A percentile compares a stretch with the other conserved stretches of the same genome.
phyloP scores from a whole-genome alignment of 257 asterid genomes.

The Ocimum tenuiflorum region DNA sequence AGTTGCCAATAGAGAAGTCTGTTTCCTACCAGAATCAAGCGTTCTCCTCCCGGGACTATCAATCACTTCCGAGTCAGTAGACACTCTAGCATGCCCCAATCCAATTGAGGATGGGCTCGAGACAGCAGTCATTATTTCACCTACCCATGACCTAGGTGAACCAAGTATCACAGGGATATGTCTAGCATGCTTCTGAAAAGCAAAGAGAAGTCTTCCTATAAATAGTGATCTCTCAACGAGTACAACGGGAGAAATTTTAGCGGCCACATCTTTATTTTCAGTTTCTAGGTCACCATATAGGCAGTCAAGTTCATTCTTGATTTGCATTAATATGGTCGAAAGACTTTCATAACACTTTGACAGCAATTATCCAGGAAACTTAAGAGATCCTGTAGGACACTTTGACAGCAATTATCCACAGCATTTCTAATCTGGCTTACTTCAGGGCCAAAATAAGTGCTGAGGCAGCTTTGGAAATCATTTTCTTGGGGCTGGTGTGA shows the following conservation, averaged over 20 bases:
- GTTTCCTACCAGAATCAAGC: conserved; percentile 65
- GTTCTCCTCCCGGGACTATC: conserved; percentile 58
- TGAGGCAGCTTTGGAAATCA: conserved; percentile 67
- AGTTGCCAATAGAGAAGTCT: conserved; percentile 46
- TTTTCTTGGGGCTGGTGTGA: conserved; percentile 57
- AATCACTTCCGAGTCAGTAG: conserved; percentile 37
- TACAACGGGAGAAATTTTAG: conserved; percentile 47
- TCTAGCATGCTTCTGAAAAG: conserved; percentile 86
- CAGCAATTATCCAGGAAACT: conserved; percentile 85
- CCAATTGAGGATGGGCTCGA: conserved; percentile 33
- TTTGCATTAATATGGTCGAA: conserved; percentile 53
- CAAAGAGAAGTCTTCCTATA: conserved; percentile 86
- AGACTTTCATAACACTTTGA: conserved; percentile 72
- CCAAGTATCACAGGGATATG: conserved; percentile 91
- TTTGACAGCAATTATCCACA: conserved; percentile 72
- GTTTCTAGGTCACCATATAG: conserved; percentile 47
- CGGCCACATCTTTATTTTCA: conserved; percentile 33
- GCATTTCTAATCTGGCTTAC: conserved; percentile 84
- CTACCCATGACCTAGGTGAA: conserved; percentile 89
- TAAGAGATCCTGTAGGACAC: conserved; percentile 72
- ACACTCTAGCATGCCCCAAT: conserved; percentile 34
- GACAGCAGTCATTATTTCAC: conserved; percentile 36
- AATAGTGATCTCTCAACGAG: conserved; percentile 82
- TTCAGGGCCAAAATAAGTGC: conserved; percentile 80
- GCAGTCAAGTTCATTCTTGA: conserved; percentile 65